Evolutionary conservation across 345 rosid species (phyloP), one percentile per base, ranked within the genome.

Genomic region (Barbarea vulgaris): DNA sequence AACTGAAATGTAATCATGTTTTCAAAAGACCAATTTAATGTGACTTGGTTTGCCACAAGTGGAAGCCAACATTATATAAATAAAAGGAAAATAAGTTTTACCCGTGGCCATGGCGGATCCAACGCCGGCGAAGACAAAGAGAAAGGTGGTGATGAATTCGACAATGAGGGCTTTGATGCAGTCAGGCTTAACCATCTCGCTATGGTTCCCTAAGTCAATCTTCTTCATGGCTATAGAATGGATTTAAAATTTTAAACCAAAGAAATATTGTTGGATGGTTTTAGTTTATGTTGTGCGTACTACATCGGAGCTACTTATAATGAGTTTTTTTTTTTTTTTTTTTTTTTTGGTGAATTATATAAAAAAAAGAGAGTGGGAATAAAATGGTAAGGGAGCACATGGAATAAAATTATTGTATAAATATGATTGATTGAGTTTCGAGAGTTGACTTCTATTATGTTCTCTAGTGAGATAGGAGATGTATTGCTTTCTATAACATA

Each of bases 31-130:
- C 25, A 44, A 19, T 22, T 1, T 18, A 10, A 22, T 2, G 1
- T 3, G 3, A 36, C 18, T 47, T 70, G 54, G 6, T 25, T 42
- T 54, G 27, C 7, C 3, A 30, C 2, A 57, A 17, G 12, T 11
- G 6, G 56, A 52, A 52, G 28, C 22, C 31, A 34, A 34, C 0
- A 9, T 34, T 9, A 30, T 57, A 14, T 33, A 30, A 10, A 44
- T 1, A 22, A 36, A 15, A 39, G 21, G 15, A 22, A 17, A 7
- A 18, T 0, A 57, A 17, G 9, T 4, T 9, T 53, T 85, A 91
- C 98, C 89, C 0, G 94, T 80, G 24, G 94, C 79, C 86, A 91
- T 88, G 77, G 97, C 88, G 0, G 96, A 80, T 66, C 93, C 98
- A 5, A 93, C 98, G 7, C 98, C 97, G 1, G 81, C 84, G 30